Evolutionary conservation across 2,329 filamentous ascomycete species (phyloP).

Genomic region (Penicillium sp.): DNA sequence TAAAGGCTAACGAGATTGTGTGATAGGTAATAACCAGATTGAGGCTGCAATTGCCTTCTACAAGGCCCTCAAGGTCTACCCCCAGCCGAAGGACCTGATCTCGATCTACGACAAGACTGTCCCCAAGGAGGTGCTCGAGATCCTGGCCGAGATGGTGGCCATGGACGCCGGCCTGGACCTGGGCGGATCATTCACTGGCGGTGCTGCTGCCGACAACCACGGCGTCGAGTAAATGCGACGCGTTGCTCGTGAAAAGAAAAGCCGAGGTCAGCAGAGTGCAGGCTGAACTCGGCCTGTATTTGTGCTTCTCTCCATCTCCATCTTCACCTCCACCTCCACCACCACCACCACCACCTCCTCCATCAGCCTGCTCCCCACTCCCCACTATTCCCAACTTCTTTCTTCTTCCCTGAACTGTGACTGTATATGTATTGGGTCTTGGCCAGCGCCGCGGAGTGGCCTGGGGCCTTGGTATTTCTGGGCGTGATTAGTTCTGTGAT

Average conservation of each 20-base stretch:
- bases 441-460: constrained; percentile 24
- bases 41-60: constrained; percentile 96
- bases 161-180: constrained; percentile 77
- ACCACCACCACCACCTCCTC: constrained; percentile 27
- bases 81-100: constrained; percentile 88
- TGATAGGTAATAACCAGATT: constrained; percentile 53
- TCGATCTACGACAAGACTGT: constrained; percentile 98
- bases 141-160: constrained; percentile 97
- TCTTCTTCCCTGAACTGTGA: constrained; percentile 28
- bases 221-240: constrained; percentile 40
- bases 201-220: constrained; percentile 36
- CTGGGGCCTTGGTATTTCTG: constrained; percentile 38
- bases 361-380: neutral
- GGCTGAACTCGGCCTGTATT: constrained; percentile 19
- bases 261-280: neutral
- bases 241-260: neutral
- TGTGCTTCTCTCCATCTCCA: constrained; percentile 15
- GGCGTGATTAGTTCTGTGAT: constrained; percentile 30
- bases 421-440: constrained; percentile 42
- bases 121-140: constrained; percentile 93
- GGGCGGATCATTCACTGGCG: constrained; percentile 47
- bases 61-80: constrained; percentile 98
- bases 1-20: neutral
- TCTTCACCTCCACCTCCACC: constrained; percentile 23
- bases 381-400: constrained; percentile 8